phyloP scores from a whole-genome alignment of 2,329 filamentous ascomycete genomes.

The Beauveria scarabaeidicola region DNA sequence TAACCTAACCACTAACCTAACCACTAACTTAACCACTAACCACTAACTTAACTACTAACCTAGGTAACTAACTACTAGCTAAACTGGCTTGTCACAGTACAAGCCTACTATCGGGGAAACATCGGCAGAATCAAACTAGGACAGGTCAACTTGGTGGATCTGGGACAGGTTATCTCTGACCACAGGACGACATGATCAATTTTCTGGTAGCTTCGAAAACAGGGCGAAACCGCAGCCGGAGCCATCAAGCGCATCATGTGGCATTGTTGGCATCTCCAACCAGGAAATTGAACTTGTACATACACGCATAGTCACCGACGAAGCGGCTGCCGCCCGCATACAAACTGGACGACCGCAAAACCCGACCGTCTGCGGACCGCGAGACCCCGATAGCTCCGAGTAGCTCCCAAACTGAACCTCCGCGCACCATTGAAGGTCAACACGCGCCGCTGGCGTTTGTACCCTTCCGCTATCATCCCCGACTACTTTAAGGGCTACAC shows the following conservation, averaged over 20 bases:
- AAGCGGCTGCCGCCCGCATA: neutral
- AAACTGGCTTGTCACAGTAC: no score
- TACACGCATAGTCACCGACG: neutral
- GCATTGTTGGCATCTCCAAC: neutral
- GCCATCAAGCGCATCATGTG: neutral
- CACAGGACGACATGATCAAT: constrained; percentile 9
- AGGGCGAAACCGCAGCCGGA: neutral
- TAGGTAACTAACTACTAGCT: no score
- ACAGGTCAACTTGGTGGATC: no score
- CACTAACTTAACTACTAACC: no score
- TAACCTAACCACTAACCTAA: no score
- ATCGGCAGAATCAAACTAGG: no score
- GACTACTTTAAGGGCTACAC: neutral
- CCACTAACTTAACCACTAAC: no score
- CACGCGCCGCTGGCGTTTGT: neutral
- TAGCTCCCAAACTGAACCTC: neutral
- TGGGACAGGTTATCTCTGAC: no score
- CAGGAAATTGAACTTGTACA: neutral
- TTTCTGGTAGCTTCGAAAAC: constrained; percentile 7
- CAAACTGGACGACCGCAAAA: neutral
- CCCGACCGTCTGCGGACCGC: neutral
- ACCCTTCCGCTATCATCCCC: neutral
- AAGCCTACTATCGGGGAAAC: no score
- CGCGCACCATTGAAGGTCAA: neutral
- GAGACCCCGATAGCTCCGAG: constrained; percentile 10